These are phyloP conservation scores for Roridomyces roridus DNA, from an alignment of 768 basidiomycete genomes.

Conservation along the genomic window DNA sequence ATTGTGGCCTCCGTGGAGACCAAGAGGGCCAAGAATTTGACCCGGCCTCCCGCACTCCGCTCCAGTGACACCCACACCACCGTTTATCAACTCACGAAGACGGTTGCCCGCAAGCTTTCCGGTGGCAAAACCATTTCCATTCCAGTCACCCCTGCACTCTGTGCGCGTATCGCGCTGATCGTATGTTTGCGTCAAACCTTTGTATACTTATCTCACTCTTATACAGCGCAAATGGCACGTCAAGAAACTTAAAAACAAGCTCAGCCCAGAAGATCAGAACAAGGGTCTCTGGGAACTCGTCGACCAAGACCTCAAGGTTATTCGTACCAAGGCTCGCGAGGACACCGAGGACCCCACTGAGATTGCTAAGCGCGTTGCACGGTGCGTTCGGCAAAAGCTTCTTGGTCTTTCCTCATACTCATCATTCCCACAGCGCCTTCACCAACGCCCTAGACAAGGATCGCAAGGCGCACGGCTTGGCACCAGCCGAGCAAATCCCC, in stretches of 20 bases:
- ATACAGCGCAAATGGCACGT: constrained; percentile 5
- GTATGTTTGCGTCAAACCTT: neutral
- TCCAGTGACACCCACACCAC: neutral
- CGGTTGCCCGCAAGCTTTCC: neutral
- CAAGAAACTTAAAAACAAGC: neutral
- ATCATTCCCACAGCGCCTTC: too few species aligned
- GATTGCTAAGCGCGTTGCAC: constrained; percentile 2
- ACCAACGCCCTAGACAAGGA: too few species aligned
- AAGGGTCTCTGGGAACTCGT: neutral
- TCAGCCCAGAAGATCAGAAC: neutral
- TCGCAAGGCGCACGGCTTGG: too few species aligned
- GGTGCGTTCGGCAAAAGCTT: neutral
- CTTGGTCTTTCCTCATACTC: too few species aligned
- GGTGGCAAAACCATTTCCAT: constrained; percentile 3
- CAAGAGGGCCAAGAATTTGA: neutral
- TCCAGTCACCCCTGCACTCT: constrained; percentile 3
- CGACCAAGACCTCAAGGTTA: neutral
- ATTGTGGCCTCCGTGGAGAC: constrained; percentile 1
- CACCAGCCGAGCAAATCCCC: too few species aligned
- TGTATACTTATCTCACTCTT: too few species aligned
- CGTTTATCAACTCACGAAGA: constrained; percentile 8
- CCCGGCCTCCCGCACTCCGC: neutral
- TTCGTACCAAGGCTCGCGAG: neutral
- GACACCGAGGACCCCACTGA: neutral
- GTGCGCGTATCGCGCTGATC: neutral